Conservation (phyloP, 805 yeast species). For the Sporopachydermia quercuum region DNA sequence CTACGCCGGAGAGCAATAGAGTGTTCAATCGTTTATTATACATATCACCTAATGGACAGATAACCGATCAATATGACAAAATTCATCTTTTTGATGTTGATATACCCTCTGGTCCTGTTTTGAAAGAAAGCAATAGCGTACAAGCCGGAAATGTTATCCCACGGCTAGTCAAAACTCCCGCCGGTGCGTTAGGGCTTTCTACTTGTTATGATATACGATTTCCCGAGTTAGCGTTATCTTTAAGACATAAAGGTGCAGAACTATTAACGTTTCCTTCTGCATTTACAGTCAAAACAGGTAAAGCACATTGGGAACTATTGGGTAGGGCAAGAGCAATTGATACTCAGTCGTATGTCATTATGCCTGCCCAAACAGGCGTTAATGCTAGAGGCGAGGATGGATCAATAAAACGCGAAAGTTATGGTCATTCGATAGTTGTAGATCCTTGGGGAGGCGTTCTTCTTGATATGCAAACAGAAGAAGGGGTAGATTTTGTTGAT, state of each 20-base stretch:
- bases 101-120: slow-evolving; percentile 56
- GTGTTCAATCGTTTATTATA: slow-evolving; percentile 65
- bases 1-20: slow-evolving; percentile 30
- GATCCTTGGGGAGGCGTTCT: slow-evolving; percentile 84
- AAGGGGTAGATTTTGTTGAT: slow-evolving; percentile 47
- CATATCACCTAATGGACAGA: slow-evolving; percentile 48
- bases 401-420: slow-evolving; percentile 45
- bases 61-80: slow-evolving; percentile 63
- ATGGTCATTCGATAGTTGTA: slow-evolving; percentile 77
- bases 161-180: slow-evolving; percentile 41
- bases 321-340: slow-evolving; percentile 82
- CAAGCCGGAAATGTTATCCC: slow-evolving; percentile 54
- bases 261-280: slow-evolving; percentile 80
- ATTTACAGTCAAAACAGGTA: slow-evolving; percentile 83
- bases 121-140: slow-evolving; percentile 65
- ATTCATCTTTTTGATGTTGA: slow-evolving; percentile 83
- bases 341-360: slow-evolving; percentile 69
- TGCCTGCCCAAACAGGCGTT: slow-evolving; percentile 80
- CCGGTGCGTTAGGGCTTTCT: slow-evolving; percentile 52
- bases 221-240: slow-evolving; percentile 59
- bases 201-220: slow-evolving; percentile 83
- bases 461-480: slow-evolving; percentile 27
- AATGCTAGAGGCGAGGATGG: slow-evolving; percentile 36
- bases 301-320: slow-evolving; percentile 74
- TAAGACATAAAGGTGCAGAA: slow-evolving; percentile 59